phyloP scores from a whole-genome alignment of 345 rosid species.

The Lumnitzera racemosa region DNA sequence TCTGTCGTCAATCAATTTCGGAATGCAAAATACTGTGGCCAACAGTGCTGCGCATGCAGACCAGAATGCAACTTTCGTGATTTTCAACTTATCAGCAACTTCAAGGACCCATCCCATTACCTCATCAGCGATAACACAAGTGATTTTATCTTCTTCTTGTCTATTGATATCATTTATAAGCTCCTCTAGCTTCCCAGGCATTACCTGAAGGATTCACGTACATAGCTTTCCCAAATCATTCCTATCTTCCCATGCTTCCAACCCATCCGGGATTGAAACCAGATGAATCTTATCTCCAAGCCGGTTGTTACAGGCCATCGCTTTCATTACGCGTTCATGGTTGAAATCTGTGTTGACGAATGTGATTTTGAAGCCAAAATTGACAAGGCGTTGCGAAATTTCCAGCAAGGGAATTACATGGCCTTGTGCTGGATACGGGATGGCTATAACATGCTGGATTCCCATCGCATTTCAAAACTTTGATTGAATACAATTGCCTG shows the following conservation, averaged over 20 bases:
- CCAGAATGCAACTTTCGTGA: conserved; percentile 9
- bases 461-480: no score
- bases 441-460: conserved; percentile 13
- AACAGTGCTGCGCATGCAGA: conserved; percentile 2
- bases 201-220: not conserved
- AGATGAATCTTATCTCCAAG: conserved; percentile 3
- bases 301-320: not conserved
- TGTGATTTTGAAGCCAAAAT: conserved; percentile 29
- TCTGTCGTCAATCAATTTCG: conserved; percentile 6
- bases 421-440: conserved; percentile 30
- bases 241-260: conserved; percentile 10
- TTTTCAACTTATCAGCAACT: conserved; percentile 7
- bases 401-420: conserved; percentile 31
- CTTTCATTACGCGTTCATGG: conserved; percentile 4
- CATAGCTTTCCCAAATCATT: conserved; percentile 4
- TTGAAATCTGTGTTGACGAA: conserved; percentile 22
- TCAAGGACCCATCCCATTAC: conserved; percentile 5
- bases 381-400: conserved; percentile 21
- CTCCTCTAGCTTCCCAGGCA: conserved; percentile 11
- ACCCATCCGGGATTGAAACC: conserved; percentile 8
- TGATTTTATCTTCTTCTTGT: not conserved
- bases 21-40: conserved; percentile 4
- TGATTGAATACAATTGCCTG: no score
- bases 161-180: conserved; percentile 3
- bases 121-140: conserved; percentile 8